Conservation (phyloP, 2,329 filamentous ascomycete species). For the Fusarium haematococcum region DNA sequence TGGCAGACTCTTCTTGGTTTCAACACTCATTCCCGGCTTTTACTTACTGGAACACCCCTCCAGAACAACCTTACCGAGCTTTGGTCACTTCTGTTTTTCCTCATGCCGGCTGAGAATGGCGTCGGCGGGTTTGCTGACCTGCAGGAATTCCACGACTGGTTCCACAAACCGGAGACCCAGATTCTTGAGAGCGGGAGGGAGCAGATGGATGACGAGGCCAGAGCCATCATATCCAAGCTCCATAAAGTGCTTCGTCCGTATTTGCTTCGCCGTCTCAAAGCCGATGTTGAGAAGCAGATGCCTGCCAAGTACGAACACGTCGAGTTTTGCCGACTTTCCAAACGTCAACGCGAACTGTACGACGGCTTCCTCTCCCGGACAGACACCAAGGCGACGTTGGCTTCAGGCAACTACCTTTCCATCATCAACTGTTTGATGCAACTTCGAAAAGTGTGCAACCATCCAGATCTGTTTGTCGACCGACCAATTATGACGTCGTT, state of each 20-base stretch:
- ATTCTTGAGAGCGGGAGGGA: conserved; percentile 95
- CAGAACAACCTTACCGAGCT: conserved; percentile 98
- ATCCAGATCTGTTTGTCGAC: conserved; percentile 96
- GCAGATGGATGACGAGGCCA: conserved; percentile 93
- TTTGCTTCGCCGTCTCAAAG: conserved; percentile 88
- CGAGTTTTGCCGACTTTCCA: conserved; percentile 93
- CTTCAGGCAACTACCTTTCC: conserved; percentile 94
- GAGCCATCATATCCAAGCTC: conserved; percentile 90
- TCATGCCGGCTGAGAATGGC: conserved; percentile 91
- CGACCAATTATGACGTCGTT: conserved; percentile 97
- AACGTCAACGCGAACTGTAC: conserved; percentile 94
- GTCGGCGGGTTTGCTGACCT: conserved; percentile 92
- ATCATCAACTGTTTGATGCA: conserved; percentile 99
- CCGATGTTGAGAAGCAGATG: conserved; percentile 99
- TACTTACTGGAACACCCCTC: conserved; percentile 93
- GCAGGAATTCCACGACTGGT: conserved; percentile 96
- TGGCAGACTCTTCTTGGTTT: conserved; percentile 97
- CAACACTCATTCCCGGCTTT: conserved; percentile 86
- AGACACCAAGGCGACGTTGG: conserved; percentile 88
- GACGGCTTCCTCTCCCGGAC: conserved; percentile 94
- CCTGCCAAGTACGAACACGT: conserved; percentile 98
- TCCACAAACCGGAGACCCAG: conserved; percentile 93
- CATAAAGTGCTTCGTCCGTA: conserved; percentile 96
- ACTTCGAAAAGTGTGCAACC: conserved; percentile 96
- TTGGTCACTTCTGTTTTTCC: conserved; percentile 96